Conservation (phyloP, 306 rosid species). For the apple (Malus domestica) region DNA sequence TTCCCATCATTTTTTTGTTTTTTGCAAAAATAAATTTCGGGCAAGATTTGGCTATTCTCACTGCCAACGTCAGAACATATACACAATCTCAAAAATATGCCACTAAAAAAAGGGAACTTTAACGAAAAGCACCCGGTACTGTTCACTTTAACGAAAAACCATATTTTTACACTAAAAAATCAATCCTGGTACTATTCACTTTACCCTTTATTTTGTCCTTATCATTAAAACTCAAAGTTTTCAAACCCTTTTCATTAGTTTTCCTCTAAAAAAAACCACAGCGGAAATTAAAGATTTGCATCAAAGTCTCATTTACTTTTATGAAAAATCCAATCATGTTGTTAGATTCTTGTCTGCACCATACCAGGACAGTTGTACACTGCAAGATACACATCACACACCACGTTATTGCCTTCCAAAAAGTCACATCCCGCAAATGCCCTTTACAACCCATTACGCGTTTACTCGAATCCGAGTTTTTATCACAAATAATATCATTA, state of each 20-base stretch:
- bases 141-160: no score
- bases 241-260: no score
- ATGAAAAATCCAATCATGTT: not conserved
- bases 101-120: no score
- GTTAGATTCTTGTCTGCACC: not conserved
- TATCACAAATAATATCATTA: not conserved
- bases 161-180: no score
- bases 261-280: not conserved
- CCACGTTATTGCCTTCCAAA: not conserved
- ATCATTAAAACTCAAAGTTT: no score
- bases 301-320: not conserved
- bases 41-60: no score
- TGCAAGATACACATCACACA: not conserved
- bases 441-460: not conserved
- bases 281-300: not conserved
- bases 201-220: no score
- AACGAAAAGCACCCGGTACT: no score
- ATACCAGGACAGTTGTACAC: not conserved
- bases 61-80: no score
- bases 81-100: no score
- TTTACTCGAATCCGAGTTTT: not conserved
- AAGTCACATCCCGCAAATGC: not conserved
- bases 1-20: not conserved
- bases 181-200: no score
- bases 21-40: no score